Base-by-base conservation (phyloP, 2,329 filamentous ascomycete species). In the Endoconidiophora laricicola region DNA sequence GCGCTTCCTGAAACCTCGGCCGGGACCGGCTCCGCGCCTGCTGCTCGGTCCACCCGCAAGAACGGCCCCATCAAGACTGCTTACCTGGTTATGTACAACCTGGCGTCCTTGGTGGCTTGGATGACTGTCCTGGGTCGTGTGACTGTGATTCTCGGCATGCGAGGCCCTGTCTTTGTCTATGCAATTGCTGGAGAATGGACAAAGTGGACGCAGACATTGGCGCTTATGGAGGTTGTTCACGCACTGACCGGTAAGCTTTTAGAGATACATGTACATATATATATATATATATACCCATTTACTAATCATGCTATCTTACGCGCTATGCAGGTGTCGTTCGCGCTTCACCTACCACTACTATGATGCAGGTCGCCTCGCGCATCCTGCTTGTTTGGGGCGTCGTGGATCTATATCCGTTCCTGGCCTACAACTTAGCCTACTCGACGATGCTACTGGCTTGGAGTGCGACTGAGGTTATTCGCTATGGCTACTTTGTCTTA, bases 341-440 rank as follows among this genome's bases (percentile, higher is more conserved):
- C 59, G 81, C 90, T 1, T 87, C 90, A 1, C 64, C 95, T 58
- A 58, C 82, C 58, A 96, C 91, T 4, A 96, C 91, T 4, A 65
- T 76, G 37, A 87, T 94, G 79, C 91, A 98, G 66, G 88, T 96
- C 55, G 75, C 83, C 20, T 86, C 79, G 52, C 86, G 91, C 48
- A 76, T 94, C 59, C 76, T 94, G 56, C 81, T 96, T 56, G 84
- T 95, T 57, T 95, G 88, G 86, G 80, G 76, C 57, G 73, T 96
- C 55, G 79, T 86, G 60, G 73, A 79, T 61, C 71, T 73, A 39
- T 94, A 90, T 68, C 84, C 83, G 7, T 66, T 70, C 50, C 73
- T 82, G 48, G 77, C 78, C 53, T 60, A 66, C 47, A 76, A 71
- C 55, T 67, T 73, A 18, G 76, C 73, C 50, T 93, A 88, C 70